These are phyloP conservation scores for Trametes punicea DNA, from an alignment of 768 basidiomycete genomes.

Conservation along the genomic window DNA sequence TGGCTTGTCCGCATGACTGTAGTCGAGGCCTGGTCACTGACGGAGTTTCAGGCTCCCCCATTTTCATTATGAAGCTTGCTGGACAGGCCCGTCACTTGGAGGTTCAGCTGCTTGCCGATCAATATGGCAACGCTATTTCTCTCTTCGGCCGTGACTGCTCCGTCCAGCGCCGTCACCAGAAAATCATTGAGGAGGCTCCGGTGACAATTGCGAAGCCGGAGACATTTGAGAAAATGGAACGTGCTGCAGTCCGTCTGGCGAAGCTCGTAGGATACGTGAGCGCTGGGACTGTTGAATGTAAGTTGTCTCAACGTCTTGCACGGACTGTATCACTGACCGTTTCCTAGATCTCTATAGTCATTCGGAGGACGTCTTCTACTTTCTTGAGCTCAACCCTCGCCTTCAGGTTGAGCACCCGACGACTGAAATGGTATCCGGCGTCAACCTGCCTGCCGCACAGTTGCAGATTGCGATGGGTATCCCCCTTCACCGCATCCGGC, in stretches of 20 bases:
- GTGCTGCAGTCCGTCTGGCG: conserved; percentile 97
- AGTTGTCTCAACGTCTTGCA: neutral
- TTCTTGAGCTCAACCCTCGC: conserved; percentile 98
- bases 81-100: conserved; percentile 97
- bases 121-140: conserved; percentile 98
- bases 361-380: conserved; percentile 91
- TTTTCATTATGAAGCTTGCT: conserved; percentile 99
- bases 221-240: conserved; percentile 96
- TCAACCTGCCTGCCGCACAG: conserved; percentile 96
- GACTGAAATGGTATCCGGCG: conserved; percentile 99
- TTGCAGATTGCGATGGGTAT: conserved; percentile 98
- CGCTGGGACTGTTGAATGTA: conserved; percentile 98
- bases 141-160: conserved; percentile 99
- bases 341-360: conserved; percentile 87
- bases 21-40: conserved; percentile 7
- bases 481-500: conserved; percentile 90
- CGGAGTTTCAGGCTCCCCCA: conserved; percentile 72
- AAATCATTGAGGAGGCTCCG: conserved; percentile 99
- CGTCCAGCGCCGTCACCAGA: conserved; percentile 98
- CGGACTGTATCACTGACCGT: neutral
- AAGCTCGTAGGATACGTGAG: conserved; percentile 99
- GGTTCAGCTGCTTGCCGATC: conserved; percentile 97
- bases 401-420: conserved; percentile 99
- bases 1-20: conserved; percentile 10
- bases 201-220: conserved; percentile 94